Evolutionary conservation across 208 protist genomes (phyloP), one percentile per base, ranked within the genome.

Genomic region (Endotrypanum monterogeii): DNA sequence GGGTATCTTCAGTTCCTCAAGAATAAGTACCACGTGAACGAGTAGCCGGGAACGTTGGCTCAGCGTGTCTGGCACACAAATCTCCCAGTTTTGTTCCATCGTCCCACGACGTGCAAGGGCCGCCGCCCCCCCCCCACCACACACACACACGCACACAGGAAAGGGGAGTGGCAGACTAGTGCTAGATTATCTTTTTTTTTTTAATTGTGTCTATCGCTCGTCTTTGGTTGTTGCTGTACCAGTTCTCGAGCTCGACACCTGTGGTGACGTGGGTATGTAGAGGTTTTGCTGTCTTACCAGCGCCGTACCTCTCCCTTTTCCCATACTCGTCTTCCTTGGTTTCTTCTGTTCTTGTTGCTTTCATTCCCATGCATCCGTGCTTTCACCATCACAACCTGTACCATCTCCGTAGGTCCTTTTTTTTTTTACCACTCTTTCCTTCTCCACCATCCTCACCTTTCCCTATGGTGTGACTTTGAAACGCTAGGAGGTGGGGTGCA

Each of bases 1-100:
- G 69, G 62, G 14, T 97, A 93, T 58, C 80, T 94, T 18, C 55
- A 85, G n/a, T 88, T 92, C 67, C 44, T 94, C 23, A 92, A 89
- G 58, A 69, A 76, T 20, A 93, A 93, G 70, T 80, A 92, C 37
- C 44, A 79, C 46, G 48, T 54, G 14, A 23, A 11, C 8, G 70
- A 72, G 58, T 83, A 66, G 30, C 4, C 30, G 32, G 3, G 20
- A 44, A 54, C 16, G 39, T 23, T 37, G 28, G 60, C 18, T 48
- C 35, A 20, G 32, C 35, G n/a, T 3, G 7, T 25, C 9, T 3
- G 60, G 8, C 9, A 41, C 35, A 28, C 18, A 9, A n/a, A 20
- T 46, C 16, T 14, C 12, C 23, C 35, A 3, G 37, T 23, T 46
- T 23, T 4, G 23, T 23, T 48, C 46, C 8, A 4, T 65, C 60